phyloP scores from a whole-genome alignment of 805 yeast genomes.

The Pachysolen tannophilus region DNA sequence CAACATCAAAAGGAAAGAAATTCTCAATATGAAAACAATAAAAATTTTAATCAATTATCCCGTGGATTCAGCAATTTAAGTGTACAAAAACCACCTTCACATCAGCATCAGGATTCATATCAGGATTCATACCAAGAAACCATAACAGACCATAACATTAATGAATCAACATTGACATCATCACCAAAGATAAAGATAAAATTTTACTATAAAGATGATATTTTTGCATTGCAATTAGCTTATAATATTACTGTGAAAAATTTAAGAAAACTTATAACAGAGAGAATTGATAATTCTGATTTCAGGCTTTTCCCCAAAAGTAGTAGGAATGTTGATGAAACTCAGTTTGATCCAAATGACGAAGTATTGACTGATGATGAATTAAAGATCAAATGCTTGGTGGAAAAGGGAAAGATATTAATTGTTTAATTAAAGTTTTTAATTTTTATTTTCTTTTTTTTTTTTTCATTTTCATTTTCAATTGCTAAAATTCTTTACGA shows the following conservation, averaged over 20 bases:
- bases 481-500: too few species aligned
- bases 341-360: too few species aligned
- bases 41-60: too few species aligned
- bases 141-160: constrained; percentile 5
- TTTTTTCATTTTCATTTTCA: too few species aligned
- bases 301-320: too few species aligned
- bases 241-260: constrained; percentile 16
- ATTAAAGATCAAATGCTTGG: too few species aligned
- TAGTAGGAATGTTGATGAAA: too few species aligned
- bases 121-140: background rate
- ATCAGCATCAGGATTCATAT: constrained; percentile 4
- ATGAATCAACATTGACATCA: constrained; percentile 9
- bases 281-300: constrained; percentile 4
- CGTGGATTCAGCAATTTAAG: too few species aligned
- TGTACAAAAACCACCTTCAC: background rate
- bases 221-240: constrained; percentile 51
- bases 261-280: constrained; percentile 14
- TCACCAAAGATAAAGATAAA: constrained; percentile 42
- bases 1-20: background rate
- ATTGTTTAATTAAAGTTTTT: too few species aligned
- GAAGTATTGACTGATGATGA: too few species aligned
- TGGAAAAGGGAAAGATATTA: too few species aligned
- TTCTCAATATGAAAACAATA: constrained; percentile 1
- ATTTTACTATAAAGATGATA: constrained; percentile 74
- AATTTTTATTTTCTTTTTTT: too few species aligned